Evolutionary conservation across 768 basidiomycete species (phyloP), one percentile per base, ranked within the genome.

Genomic region (Heimioporus sp.): DNA sequence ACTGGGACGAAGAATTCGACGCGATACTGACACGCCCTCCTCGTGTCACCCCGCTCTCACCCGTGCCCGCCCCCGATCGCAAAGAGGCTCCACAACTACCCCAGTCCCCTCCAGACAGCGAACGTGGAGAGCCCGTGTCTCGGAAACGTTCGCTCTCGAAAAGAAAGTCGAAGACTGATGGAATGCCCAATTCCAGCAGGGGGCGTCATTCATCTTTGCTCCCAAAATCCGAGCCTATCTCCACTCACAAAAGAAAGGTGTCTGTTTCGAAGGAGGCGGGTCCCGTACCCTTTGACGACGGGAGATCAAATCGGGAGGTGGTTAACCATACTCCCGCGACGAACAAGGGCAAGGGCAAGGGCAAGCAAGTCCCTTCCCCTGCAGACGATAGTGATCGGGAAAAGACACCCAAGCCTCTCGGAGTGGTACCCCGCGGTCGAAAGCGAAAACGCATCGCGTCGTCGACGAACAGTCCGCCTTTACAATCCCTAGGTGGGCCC

Each of bases 1-100:
- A n/a, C n/a, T n/a, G n/a, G 49, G 67, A 68, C 30, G 42, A 46
- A 43, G 69, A 70, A 51, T 68, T 68, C 34, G 59, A 62, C 41
- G 56, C 59, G 2, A 50, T 68, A 16, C 48, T 68, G 15, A 57
- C 60, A 15, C 63, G 46, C 16, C 66, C 66, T 37, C 53, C 65
- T 17, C 59, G 58, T 43, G 49, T 52, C 21, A 12, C 34, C 11
- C 51, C n/a, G 9, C 37, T 28, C 31, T 54, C 60, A 5, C 56
- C 60, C 37, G 15, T 43, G 32, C 51, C 50, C 12, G 20, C 38
- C 13, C 39, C 43, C 2, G 42, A 13, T 28, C 45, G 36, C 6
- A 49, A 46, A 31, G 40, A 54, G 32, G 46, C 38, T 28, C 45
- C 34, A n/a, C 55, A 55, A 36, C 21, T 51, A 34, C 59, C 45